Conservation (phyloP, 2,329 filamentous ascomycete species). For the Onygena corvina region DNA sequence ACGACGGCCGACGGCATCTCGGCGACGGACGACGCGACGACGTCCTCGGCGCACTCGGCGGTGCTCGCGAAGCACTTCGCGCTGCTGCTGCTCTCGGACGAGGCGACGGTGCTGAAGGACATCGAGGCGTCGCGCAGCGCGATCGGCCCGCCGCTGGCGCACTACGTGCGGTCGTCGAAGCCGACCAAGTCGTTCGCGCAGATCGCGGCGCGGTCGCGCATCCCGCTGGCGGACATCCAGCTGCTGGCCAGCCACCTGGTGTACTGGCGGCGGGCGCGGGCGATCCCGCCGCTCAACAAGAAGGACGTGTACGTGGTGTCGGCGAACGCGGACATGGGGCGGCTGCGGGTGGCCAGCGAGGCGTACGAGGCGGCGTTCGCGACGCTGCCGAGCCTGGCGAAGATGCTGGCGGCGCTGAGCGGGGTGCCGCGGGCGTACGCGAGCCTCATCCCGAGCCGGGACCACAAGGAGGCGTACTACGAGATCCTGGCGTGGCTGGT, state of each 20-base stretch:
- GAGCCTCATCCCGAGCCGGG: constrained; percentile 70
- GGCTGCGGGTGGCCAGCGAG: constrained; percentile 55
- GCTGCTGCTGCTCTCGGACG: constrained; percentile 71
- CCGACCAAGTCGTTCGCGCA: constrained; percentile 60
- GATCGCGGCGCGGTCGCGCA: constrained; percentile 48
- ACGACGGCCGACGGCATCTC: constrained; percentile 75
- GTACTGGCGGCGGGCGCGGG: constrained; percentile 86
- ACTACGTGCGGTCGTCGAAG: constrained; percentile 50
- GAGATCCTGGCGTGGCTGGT: constrained; percentile 88
- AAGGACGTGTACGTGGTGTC: constrained; percentile 85
- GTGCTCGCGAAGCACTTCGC: constrained; percentile 72
- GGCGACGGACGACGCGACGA: constrained; percentile 54
- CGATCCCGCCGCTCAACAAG: constrained; percentile 79
- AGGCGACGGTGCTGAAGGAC: constrained; percentile 62
- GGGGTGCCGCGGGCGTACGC: constrained; percentile 72
- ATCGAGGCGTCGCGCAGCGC: constrained; percentile 60
- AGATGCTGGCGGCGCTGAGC: constrained; percentile 76
- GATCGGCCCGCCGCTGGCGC: constrained; percentile 63
- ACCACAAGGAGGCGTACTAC: constrained; percentile 77
- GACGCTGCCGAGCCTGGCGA: constrained; percentile 66
- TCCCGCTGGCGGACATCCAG: constrained; percentile 69
- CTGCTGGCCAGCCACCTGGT: constrained; percentile 86
- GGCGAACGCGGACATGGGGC: constrained; percentile 69
- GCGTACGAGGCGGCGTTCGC: constrained; percentile 71
- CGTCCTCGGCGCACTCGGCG: constrained; percentile 44